Base-by-base conservation (phyloP, 805 yeast species). In the Candida silvatica region DNA sequence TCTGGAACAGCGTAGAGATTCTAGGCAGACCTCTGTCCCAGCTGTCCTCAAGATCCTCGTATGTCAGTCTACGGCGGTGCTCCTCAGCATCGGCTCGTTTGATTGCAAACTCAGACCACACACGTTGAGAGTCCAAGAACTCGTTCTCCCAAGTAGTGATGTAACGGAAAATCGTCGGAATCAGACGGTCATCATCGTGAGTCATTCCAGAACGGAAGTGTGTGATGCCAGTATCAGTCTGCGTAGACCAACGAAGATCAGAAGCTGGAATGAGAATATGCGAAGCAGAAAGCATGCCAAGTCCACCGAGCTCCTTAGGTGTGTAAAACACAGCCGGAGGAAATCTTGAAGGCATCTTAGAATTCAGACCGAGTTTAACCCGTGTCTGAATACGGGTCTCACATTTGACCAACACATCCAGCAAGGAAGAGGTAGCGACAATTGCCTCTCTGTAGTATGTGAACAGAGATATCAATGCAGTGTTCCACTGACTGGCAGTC, bases 321-420 rank as follows among this genome's bases (percentile, higher is more conserved):
- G 98, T 87, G 54, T 92, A 92, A 50, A 92, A 92, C 0, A 92
- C 98, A 3, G 97, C 97, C 0, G 98, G 99, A 3, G 99, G 99
- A 61, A 92, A 92, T 37, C 99, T 68, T 0, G 96, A 79, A 1
- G 99, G 99, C 99, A 92, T 92, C 58, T 92, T 92, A 11, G 97
- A 90, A 49, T 92, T 92, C 41, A 92, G 67, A 0, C 98, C 98
- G 62, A 90, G 72, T 53, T 92, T 92, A 15, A 92, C 95, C 44
- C 95, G 69, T 36, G 88, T 92, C 59, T 92, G 99, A 30, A 92
- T 80, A 50, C 83, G 80, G 0, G 96, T 88, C 51, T 92, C 99
- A 45, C 94, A 75, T 49, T 82, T 85, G 8, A 92, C 99, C 31
- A 92, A 62, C 3, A 77, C 65, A 52, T 88, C 96, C 8, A 92